Percentiles rank a stretch among this genome's conserved stretches.
These are phyloP conservation scores for Tylopilus subfusipes DNA, from an alignment of 768 basidiomycete genomes.

Conservation along the genomic window DNA sequence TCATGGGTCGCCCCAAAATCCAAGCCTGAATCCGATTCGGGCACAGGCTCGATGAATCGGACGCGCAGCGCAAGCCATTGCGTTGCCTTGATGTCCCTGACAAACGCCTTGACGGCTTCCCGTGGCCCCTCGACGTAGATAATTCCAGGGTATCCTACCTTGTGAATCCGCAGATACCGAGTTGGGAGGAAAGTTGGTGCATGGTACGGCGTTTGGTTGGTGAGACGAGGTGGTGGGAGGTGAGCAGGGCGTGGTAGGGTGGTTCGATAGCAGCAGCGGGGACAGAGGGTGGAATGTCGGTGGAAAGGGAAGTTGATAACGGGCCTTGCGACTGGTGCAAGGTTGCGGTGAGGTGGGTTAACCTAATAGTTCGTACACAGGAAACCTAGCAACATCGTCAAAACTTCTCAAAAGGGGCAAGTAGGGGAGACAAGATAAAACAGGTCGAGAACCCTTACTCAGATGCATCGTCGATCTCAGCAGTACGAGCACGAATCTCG, in stretches of 20 bases:
- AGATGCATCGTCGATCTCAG: conserved; percentile 34
- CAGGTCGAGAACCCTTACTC: conserved; percentile 11
- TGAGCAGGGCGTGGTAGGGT: conserved; percentile 59
- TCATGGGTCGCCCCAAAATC: not conserved
- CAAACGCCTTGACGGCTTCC: conserved; percentile 47
- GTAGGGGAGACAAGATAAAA: not conserved
- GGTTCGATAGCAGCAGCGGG: not conserved
- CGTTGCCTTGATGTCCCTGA: conserved; percentile 66
- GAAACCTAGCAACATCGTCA: conserved; percentile 44
- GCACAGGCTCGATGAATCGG: conserved; percentile 50
- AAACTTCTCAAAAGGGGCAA: too few relatives aligned
- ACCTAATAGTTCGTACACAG: conserved; percentile 55
- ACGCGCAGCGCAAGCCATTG: conserved; percentile 73
- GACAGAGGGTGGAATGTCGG: not conserved
- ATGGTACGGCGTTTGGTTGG: conserved; percentile 58
- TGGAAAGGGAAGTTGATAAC: not conserved
- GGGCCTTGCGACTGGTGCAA: conserved; percentile 37
- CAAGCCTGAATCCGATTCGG: not conserved
- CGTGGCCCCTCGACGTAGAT: not conserved
- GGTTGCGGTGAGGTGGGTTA: conserved; percentile 57
- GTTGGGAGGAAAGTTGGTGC: conserved; percentile 52
- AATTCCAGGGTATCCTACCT: conserved; percentile 40
- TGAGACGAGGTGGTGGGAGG: conserved; percentile 71
- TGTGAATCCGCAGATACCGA: conserved; percentile 60
- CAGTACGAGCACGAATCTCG: conserved; percentile 36